Base-by-base conservation (phyloP, 176 grass and related monocot species). In the Phyllostachys edulis region DNA sequence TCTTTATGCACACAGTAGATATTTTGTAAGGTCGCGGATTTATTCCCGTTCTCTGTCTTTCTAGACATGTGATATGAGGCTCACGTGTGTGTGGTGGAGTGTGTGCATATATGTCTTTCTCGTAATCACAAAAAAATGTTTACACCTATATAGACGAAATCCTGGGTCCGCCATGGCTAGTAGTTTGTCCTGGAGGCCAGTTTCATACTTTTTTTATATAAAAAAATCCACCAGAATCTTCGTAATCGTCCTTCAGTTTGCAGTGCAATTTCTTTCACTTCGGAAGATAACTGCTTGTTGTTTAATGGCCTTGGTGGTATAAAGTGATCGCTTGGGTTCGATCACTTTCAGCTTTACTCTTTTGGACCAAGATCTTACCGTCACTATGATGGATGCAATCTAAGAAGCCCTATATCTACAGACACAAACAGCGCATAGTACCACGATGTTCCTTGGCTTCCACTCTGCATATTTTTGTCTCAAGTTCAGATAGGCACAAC, bases 341-440 rank as follows among this genome's bases (percentile, higher is more conserved):
- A 65, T 57, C 3, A 13, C 84, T 82, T 82, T 90, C 59, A 82
- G 84, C 79, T 90, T 90, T 86, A 78, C 18, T 76, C 86, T 78
- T 86, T 90, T 81, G 82, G 82, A 81, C 77, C 70, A 75, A 76
- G 41, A 85, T 83, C 21, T 80, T 16, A 61, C 50, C 13, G 34
- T 68, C 78, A 80, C 46, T 23, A 68, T 24, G 32, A 67, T 80
- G 63, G 47, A 68, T 52, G 63, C 46, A 68, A 40, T 80, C 44
- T 51, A 61, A 61, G 51, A 69, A 6, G 13, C 40, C 50, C 39
- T 89, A 76, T 89, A 80, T 85, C 70, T 45, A 52, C 29, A 78
- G 67, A 88, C 20, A 84, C 56, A 83, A 40, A 81, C 72, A 52
- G 7, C 32, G 37, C 2, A 8, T 29, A 65, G 63, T 50, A 63